A percentile compares a stretch with the other conserved stretches of the same genome.
phyloP scores from a whole-genome alignment of 306 rosid species.

The Nissolia schottii region DNA sequence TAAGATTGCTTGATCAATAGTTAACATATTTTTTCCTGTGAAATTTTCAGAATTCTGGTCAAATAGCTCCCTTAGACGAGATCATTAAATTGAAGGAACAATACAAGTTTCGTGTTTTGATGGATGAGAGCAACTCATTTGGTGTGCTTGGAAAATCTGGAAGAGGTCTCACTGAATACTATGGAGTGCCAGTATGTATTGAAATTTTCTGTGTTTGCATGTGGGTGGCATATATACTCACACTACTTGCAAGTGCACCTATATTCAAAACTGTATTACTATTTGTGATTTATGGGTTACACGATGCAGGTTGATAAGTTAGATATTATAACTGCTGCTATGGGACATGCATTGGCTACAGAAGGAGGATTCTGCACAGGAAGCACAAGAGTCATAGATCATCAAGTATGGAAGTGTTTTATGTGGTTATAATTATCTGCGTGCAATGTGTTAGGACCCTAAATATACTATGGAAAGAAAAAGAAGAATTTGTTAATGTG shows the following conservation, averaged over 20 bases:
- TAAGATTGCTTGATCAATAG: background rate
- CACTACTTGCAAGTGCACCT: conserved; percentile 1
- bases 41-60: conserved; percentile 83
- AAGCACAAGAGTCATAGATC: conserved; percentile 88
- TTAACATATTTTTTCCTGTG: background rate
- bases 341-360: conserved; percentile 96
- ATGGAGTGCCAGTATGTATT: conserved; percentile 68
- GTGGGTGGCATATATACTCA: background rate
- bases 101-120: conserved; percentile 72
- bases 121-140: conserved; percentile 97
- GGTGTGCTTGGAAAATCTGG: conserved; percentile 93
- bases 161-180: conserved; percentile 87
- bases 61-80: conserved; percentile 85
- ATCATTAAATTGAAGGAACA: conserved; percentile 91
- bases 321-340: conserved; percentile 91
- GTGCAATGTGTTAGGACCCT: background rate
- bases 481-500: background rate
- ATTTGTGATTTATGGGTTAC: conserved; percentile 37
- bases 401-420: conserved; percentile 65
- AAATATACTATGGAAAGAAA: background rate
- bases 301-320: conserved; percentile 73
- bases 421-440: conserved; percentile 11
- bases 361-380: conserved; percentile 99
- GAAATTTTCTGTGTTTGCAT: conserved; percentile 20
- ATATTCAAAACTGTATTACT: conserved; percentile 10